These are phyloP conservation scores for Clathrospora elynae DNA, from an alignment of 2,329 filamentous ascomycete species.

Conservation along the genomic window DNA sequence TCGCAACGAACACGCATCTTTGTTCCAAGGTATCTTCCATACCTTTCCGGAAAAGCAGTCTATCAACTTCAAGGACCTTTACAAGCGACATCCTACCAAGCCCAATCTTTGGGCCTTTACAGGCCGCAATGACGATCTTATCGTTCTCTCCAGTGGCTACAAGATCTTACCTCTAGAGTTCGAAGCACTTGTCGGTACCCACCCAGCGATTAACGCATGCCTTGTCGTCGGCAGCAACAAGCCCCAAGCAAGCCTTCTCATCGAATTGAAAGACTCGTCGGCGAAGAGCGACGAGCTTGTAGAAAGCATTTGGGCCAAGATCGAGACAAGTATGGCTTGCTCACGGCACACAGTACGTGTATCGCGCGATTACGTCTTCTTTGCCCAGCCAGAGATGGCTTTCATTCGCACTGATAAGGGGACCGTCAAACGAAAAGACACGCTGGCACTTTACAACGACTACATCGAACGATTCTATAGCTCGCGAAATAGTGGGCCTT, in stretches of 20 bases:
- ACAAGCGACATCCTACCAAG: constrained; percentile 24
- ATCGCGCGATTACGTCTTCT: constrained; percentile 49
- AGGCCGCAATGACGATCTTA: constrained; percentile 27
- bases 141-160: constrained; percentile 29
- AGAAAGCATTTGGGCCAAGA: constrained; percentile 53
- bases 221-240: constrained; percentile 36
- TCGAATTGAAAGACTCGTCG: constrained; percentile 32
- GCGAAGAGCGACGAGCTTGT: constrained; percentile 36
- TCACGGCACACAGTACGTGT: constrained; percentile 50
- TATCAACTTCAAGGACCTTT: constrained; percentile 30
- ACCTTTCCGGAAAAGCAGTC: constrained; percentile 25
- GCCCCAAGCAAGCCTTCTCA: constrained; percentile 37
- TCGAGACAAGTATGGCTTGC: constrained; percentile 52
- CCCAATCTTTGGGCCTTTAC: constrained; percentile 26
- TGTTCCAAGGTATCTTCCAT: constrained; percentile 31
- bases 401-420: constrained; percentile 56
- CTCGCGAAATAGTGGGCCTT: constrained; percentile 5
- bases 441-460: constrained; percentile 49
- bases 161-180: constrained; percentile 27
- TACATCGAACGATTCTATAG: constrained; percentile 57
- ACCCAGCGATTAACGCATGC: constrained; percentile 39
- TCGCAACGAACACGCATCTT: constrained; percentile 33
- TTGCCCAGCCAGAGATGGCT: constrained; percentile 53
- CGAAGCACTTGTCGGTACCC: constrained; percentile 30
- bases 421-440: constrained; percentile 51